A percentile compares a stretch with the other conserved stretches of the same genome.
phyloP scores from a whole-genome alignment of 2,329 filamentous ascomycete species.

The Aspergillus brunneoviolaceus region DNA sequence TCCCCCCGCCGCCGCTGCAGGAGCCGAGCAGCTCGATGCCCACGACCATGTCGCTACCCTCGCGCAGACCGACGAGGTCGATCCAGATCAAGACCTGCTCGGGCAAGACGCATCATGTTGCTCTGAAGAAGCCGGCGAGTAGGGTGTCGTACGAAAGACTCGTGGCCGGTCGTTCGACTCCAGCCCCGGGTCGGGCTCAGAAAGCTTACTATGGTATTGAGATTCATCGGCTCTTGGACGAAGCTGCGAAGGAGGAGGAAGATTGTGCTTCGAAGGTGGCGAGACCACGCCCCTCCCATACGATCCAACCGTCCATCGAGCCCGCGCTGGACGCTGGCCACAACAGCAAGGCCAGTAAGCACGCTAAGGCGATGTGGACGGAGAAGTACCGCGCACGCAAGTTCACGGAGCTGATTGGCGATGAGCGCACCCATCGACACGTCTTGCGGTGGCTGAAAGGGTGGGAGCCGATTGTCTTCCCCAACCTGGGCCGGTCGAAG shows the following conservation, averaged over 20 bases:
- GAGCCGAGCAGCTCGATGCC: conserved; percentile 7
- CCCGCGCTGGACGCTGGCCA: conserved; percentile 12
- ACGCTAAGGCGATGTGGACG: conserved; percentile 69
- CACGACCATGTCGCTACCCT: conserved; percentile 9
- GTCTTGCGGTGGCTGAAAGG: conserved; percentile 91
- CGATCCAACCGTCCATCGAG: conserved; percentile 37
- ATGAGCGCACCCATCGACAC: conserved; percentile 86
- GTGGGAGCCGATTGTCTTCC: conserved; percentile 93
- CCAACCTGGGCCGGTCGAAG: conserved; percentile 65
- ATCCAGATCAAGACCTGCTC: conserved; percentile 48
- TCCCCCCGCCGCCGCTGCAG: conserved; percentile 8
- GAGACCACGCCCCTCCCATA: conserved; percentile 17
- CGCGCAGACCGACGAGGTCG: conserved; percentile 16
- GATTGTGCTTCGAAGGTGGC: conserved; percentile 40
- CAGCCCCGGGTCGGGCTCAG: conserved; percentile 54
- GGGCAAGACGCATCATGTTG: conserved; percentile 49
- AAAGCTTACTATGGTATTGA: conserved; percentile 86
- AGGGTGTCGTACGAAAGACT: conserved; percentile 53
- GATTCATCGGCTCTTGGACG: conserved; percentile 77
- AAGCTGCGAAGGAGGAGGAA: conserved; percentile 65
- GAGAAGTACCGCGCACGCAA: conserved; percentile 93
- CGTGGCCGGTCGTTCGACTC: conserved; percentile 54
- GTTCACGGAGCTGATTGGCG: conserved; percentile 91
- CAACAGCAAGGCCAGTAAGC: conserved; percentile 30
- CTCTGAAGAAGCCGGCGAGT: conserved; percentile 36